Percentiles rank a stretch among this genome's conserved stretches.
Evolutionary conservation across 192 early-diverging fungal genomes (phyloP).

Genomic region (Linnemannia schmuckeri): DNA sequence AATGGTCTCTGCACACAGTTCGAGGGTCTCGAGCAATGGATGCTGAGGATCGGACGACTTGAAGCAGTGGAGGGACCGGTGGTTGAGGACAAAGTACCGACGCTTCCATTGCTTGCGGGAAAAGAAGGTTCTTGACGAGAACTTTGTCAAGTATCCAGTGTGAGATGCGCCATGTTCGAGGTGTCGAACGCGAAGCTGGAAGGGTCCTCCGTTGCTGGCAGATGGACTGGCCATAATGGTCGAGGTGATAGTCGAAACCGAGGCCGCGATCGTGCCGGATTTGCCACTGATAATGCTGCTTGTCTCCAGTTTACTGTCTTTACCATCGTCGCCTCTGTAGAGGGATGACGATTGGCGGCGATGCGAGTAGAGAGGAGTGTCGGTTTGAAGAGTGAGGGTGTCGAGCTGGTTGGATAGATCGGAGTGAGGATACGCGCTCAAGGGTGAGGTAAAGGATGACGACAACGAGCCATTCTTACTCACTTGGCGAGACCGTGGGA

Average conservation of each 20-base stretch:
- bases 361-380: neutral
- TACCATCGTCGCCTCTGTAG: neutral
- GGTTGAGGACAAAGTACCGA: conserved; percentile 55
- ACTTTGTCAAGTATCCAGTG: conserved; percentile 52
- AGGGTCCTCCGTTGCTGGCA: neutral
- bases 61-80: conserved; percentile 58
- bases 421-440: conserved; percentile 13
- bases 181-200: conserved; percentile 39
- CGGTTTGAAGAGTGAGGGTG: conserved; percentile 17
- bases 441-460: conserved; percentile 15
- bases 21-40: conserved; percentile 45
- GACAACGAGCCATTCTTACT: conserved; percentile 37
- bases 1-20: conserved; percentile 50
- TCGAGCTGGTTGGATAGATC: conserved; percentile 1
- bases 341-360: neutral
- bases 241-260: neutral
- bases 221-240: neutral
- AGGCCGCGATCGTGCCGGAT: neutral
- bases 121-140: conserved; percentile 48
- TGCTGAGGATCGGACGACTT: conserved; percentile 54
- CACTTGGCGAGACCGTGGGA: conserved; percentile 16
- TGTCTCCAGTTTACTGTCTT: neutral
- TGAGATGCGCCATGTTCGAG: conserved; percentile 25
- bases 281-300: neutral
- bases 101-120: conserved; percentile 60